Percentiles rank a stretch among this genome's conserved stretches.
phyloP scores from a whole-genome alignment of 495 filamentous ascomycete genomes.

The Gamarada debralockiae region DNA sequence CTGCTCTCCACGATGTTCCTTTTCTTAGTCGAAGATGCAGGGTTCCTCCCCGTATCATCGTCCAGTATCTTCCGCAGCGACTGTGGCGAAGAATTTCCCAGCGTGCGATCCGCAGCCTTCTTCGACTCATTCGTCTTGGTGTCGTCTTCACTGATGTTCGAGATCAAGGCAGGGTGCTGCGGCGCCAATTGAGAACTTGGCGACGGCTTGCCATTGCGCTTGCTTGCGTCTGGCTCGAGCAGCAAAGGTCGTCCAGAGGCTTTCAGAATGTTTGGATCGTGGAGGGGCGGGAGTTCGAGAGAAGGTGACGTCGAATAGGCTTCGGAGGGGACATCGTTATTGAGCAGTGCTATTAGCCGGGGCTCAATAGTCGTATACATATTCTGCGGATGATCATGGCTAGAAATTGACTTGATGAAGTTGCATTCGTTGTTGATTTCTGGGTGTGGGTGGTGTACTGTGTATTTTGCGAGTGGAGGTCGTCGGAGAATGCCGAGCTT shows the following conservation, averaged over 20 bases:
- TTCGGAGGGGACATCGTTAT: conserved; percentile 29
- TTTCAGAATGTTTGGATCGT: conserved; percentile 32
- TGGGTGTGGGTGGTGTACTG: not conserved
- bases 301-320: conserved; percentile 28
- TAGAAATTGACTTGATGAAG: not conserved
- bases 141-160: conserved; percentile 12
- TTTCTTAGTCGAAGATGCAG: conserved; percentile 42
- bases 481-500: too few relatives aligned
- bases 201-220: conserved; percentile 31
- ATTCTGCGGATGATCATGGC: conserved; percentile 10
- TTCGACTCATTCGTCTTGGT: conserved; percentile 6
- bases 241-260: conserved; percentile 35
- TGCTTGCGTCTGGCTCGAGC: conserved; percentile 40
- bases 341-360: conserved; percentile 51
- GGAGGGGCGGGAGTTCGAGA: conserved; percentile 42
- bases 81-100: conserved; percentile 31
- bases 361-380: conserved; percentile 49
- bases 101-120: conserved; percentile 7
- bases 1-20: conserved; percentile 34
- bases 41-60: conserved; percentile 29
- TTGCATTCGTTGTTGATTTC: too few relatives aligned
- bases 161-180: conserved; percentile 10
- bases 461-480: too few relatives aligned
- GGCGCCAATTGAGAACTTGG: conserved; percentile 19
- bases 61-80: conserved; percentile 44